These are phyloP conservation scores for Neofusicoccum cordaticola DNA, from an alignment of 2,329 filamentous ascomycete genomes.

Conservation along the genomic window DNA sequence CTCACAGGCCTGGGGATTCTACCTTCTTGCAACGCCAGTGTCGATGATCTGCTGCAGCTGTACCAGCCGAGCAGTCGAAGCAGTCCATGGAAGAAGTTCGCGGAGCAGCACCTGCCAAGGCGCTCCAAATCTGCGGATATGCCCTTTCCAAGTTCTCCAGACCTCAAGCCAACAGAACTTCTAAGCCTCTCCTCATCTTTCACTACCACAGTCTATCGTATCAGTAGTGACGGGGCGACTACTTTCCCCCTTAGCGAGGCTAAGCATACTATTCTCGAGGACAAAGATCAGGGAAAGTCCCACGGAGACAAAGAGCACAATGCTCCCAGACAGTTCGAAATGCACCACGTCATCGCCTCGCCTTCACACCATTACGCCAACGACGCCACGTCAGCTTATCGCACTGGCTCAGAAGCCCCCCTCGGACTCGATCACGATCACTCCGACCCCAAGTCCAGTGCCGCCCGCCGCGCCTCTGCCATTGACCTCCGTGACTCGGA, in stretches of 20 bases:
- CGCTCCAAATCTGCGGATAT: background rate
- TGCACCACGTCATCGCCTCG: background rate
- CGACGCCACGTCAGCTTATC: background rate
- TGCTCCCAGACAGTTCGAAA: background rate
- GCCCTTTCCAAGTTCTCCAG: background rate
- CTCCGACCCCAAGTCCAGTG: background rate
- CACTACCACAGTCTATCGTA: background rate
- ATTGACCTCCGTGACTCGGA: background rate
- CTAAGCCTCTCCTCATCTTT: background rate
- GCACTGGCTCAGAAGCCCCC: background rate
- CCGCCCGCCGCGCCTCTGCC: background rate
- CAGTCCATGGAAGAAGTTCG: conserved; percentile 3
- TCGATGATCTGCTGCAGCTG: background rate
- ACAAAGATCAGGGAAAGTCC: background rate
- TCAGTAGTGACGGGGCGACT: background rate
- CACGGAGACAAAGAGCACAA: background rate
- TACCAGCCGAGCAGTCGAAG: background rate
- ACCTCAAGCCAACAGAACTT: background rate
- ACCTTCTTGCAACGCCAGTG: background rate
- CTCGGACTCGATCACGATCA: conserved; percentile 23
- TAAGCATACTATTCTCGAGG: background rate
- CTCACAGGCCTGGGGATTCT: background rate
- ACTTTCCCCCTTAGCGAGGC: background rate
- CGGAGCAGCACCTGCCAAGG: background rate
- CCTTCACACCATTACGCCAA: background rate